Conservation (phyloP, 164 flowering plant species). For the Berberis thunbergii region DNA sequence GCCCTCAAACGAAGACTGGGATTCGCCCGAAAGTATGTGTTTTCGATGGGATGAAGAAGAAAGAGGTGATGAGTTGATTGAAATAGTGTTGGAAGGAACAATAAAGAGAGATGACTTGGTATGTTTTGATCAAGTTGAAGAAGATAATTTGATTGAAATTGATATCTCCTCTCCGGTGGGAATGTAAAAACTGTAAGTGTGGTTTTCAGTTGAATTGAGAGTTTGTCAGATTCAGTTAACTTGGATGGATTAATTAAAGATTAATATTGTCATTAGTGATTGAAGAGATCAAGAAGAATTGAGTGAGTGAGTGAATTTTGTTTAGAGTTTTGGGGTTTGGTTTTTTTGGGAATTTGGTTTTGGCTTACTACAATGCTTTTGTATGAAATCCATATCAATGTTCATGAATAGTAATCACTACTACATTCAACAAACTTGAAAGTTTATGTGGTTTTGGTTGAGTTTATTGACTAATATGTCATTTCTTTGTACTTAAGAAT, state of each 20-base stretch:
- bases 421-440: too few relatives aligned
- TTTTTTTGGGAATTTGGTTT: background rate
- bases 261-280: too few relatives aligned
- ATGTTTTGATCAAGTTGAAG: constrained; percentile 28
- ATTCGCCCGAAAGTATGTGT: constrained; percentile 25
- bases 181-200: background rate
- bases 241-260: background rate
- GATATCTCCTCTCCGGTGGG: constrained; percentile 27
- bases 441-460: too few relatives aligned
- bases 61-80: constrained; percentile 41
- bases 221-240: background rate
- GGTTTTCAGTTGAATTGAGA: background rate
- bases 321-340: background rate
- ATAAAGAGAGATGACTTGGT: constrained; percentile 12
- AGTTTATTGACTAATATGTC: background rate
- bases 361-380: background rate
- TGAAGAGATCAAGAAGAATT: too few relatives aligned
- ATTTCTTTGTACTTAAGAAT: too few relatives aligned
- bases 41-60: constrained; percentile 55
- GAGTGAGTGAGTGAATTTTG: background rate
- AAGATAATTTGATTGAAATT: constrained; percentile 69
- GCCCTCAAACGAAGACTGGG: constrained; percentile 27
- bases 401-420: background rate
- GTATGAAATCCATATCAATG: background rate
- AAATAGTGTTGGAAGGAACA: constrained; percentile 34